Percentiles rank a stretch among this genome's conserved stretches.
Evolutionary conservation across 345 rosid genomes (phyloP).

Genomic region (Angophora floribunda): DNA sequence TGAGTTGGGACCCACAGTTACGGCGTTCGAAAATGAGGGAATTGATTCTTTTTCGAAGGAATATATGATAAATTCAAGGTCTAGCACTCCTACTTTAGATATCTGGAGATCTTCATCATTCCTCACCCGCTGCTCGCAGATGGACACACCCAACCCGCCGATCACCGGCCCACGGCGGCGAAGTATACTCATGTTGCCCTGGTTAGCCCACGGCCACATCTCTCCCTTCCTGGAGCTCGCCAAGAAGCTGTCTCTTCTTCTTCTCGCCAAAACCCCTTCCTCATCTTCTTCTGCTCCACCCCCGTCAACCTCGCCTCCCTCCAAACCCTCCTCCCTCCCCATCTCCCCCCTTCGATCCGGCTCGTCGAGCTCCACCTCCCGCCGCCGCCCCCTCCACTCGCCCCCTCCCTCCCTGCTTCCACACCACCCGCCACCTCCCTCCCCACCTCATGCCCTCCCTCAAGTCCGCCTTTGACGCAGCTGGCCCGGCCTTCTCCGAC

Average conservation of each 20-base stretch:
- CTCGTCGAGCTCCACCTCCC: constrained; percentile 25
- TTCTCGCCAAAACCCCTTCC: background rate
- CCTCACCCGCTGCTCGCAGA: background rate
- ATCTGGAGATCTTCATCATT: background rate
- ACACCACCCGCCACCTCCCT: constrained; percentile 24
- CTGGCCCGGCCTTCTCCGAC: background rate
- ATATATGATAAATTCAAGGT: background rate
- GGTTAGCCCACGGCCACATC: constrained; percentile 29
- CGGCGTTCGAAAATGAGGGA: background rate
- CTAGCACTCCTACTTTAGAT: background rate
- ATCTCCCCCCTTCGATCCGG: background rate
- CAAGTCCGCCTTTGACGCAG: constrained; percentile 7
- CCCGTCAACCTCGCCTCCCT: constrained; percentile 13
- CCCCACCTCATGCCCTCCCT: constrained; percentile 18
- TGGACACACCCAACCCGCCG: background rate
- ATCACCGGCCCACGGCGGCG: background rate
- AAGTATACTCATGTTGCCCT: constrained; percentile 22
- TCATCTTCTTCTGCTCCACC: constrained; percentile 14
- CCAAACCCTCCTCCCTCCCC: background rate
- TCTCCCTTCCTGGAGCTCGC: constrained; percentile 24
- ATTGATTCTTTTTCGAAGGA: background rate
- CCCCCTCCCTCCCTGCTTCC: constrained; percentile 10
- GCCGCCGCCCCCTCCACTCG: background rate
- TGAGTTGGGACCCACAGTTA: background rate
- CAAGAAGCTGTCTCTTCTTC: constrained; percentile 3